Evolutionary conservation across 2,329 filamentous ascomycete species (phyloP).

Genomic region (Botryotinia convoluta): DNA sequence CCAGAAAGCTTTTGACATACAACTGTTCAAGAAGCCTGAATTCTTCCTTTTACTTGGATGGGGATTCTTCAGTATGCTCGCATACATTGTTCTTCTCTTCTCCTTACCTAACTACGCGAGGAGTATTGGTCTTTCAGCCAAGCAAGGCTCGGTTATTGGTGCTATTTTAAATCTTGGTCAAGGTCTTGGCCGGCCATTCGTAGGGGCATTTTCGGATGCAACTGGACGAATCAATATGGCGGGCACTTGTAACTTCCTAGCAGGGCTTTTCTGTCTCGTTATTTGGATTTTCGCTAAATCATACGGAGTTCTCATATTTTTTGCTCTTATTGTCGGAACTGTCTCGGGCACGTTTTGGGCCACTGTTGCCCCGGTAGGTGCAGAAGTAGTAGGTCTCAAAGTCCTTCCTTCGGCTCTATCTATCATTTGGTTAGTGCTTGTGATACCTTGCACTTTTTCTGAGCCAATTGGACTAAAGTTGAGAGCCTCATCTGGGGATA

Average conservation of each 20-base stretch:
- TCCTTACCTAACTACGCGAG: constrained; percentile 71
- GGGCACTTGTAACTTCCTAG: constrained; percentile 59
- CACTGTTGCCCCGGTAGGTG: constrained; percentile 43
- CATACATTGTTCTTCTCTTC: constrained; percentile 75
- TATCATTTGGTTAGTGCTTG: constrained; percentile 69
- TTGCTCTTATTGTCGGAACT: constrained; percentile 61
- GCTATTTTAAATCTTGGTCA: constrained; percentile 69
- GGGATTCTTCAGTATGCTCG: constrained; percentile 69
- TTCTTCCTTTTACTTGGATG: constrained; percentile 65
- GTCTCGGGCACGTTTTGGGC: constrained; percentile 58
- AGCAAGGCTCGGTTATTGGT: constrained; percentile 68
- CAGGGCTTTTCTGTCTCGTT: constrained; percentile 63
- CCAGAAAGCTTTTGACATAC: constrained; percentile 63
- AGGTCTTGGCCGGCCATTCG: constrained; percentile 63
- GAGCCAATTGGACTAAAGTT: constrained; percentile 57
- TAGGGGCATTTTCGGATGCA: constrained; percentile 69
- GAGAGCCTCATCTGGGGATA: constrained; percentile 46
- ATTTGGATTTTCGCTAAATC: constrained; percentile 69
- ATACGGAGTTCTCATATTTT: constrained; percentile 68
- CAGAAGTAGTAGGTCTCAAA: constrained; percentile 70
- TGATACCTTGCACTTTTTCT: constrained; percentile 67
- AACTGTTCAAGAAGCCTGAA: constrained; percentile 58
- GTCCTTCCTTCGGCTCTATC: constrained; percentile 67
- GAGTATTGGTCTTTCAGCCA: constrained; percentile 62
- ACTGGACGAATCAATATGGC: constrained; percentile 74